Evolutionary conservation across 768 basidiomycete species (phyloP).

Genomic region (Psilocybe tampanensis): DNA sequence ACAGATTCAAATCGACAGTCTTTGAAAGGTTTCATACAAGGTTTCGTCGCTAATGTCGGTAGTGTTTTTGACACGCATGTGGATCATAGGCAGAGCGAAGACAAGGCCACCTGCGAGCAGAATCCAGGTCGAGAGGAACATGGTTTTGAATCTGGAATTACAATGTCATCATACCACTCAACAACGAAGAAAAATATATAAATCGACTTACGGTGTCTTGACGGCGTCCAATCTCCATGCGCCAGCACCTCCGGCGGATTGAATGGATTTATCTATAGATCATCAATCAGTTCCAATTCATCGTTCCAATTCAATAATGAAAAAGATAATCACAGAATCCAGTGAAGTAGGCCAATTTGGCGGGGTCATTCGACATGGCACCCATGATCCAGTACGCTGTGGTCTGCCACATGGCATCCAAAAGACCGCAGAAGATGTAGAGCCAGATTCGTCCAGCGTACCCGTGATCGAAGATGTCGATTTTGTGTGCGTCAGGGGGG

Average conservation of each 20-base stretch:
- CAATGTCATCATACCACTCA: not conserved
- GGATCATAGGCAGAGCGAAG: conserved; percentile 75
- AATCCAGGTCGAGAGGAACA: conserved; percentile 77
- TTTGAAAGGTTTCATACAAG: conserved; percentile 42
- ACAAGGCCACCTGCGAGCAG: conserved; percentile 64
- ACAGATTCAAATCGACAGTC: not conserved
- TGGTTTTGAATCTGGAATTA: conserved; percentile 56
- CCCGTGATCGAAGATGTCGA: conserved; percentile 59
- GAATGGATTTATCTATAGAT: conserved; percentile 52
- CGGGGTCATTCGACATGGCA: conserved; percentile 82
- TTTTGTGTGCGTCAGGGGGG: conserved; percentile 39
- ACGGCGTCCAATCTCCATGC: conserved; percentile 73
- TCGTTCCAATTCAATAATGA: not conserved
- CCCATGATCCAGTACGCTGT: conserved; percentile 84
- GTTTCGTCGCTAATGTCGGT: conserved; percentile 54
- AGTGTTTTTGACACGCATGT: conserved; percentile 66
- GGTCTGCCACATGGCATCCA: conserved; percentile 88
- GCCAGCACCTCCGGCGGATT: conserved; percentile 76
- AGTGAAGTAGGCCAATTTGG: conserved; percentile 76
- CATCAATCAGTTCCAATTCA: not conserved
- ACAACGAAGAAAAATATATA: not conserved
- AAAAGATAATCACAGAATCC: conserved; percentile 77
- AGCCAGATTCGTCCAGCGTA: conserved; percentile 62
- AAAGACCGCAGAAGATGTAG: conserved; percentile 72
- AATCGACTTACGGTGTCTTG: conserved; percentile 52